Percentiles rank a stretch among this genome's conserved stretches.
phyloP scores from a whole-genome alignment of 805 yeast species.

The Lachancea dasiensis region DNA sequence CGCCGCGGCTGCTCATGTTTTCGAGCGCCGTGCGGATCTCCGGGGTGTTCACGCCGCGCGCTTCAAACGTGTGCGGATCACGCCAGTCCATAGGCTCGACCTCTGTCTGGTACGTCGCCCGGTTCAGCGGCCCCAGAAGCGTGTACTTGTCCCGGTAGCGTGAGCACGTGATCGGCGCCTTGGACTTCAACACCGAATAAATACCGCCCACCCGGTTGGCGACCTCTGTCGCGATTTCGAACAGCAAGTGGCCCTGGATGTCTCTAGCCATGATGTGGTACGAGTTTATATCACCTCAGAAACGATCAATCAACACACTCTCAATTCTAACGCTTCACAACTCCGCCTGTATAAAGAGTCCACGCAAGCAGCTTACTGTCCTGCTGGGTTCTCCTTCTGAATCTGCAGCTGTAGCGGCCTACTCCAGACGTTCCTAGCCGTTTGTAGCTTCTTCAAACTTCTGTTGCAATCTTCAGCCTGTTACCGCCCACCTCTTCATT shows the following conservation, averaged over 20 bases:
- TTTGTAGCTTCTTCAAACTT: not conserved
- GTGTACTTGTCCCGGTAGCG: slow-evolving; percentile 86
- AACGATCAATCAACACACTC: too few relatives aligned
- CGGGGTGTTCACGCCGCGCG: slow-evolving; percentile 19
- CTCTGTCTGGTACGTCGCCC: slow-evolving; percentile 66
- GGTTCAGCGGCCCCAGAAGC: slow-evolving; percentile 79
- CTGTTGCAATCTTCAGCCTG: not conserved
- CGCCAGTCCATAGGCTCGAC: slow-evolving; percentile 67
- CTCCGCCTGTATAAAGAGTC: too few relatives aligned
- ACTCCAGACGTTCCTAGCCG: too few relatives aligned
- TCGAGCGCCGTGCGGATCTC: slow-evolving; percentile 57
- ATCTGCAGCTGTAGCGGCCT: too few relatives aligned
- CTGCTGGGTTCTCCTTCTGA: too few relatives aligned
- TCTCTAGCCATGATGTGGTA: slow-evolving; percentile 61
- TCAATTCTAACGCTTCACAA: too few relatives aligned
- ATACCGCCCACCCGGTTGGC: slow-evolving; percentile 98
- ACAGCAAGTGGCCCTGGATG: slow-evolving; percentile 77
- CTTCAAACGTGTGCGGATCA: slow-evolving; percentile 36
- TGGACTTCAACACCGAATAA: slow-evolving; percentile 91
- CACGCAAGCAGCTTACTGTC: too few relatives aligned
- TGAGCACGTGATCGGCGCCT: slow-evolving; percentile 93
- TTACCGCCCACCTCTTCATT: slow-evolving; percentile 6
- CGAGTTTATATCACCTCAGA: not conserved
- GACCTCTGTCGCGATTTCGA: slow-evolving; percentile 95
- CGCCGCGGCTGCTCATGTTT: slow-evolving; percentile 77